Evolutionary conservation across 495 filamentous ascomycete genomes (phyloP).

Genomic region (Neurospora cerealis): DNA sequence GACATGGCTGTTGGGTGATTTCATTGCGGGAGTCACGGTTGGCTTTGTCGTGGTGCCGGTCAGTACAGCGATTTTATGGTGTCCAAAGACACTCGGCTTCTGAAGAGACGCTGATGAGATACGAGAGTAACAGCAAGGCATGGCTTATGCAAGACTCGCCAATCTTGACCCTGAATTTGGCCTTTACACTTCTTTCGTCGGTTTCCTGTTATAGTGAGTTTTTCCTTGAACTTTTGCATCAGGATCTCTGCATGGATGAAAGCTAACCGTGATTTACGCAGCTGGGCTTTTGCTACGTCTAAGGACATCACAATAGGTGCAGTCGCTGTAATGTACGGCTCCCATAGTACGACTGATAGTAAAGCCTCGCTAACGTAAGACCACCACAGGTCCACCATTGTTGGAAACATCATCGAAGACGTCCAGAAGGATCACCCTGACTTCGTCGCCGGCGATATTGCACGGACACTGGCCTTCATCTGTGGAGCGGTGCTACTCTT

Average conservation of each 20-base stretch:
- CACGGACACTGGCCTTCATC: conserved; percentile 36
- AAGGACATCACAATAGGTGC: conserved; percentile 63
- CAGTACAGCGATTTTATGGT: neutral
- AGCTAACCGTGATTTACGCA: neutral
- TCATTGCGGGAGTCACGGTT: conserved; percentile 30
- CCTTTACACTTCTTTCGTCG: conserved; percentile 58
- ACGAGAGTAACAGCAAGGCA: conserved; percentile 52
- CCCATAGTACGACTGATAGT: neutral
- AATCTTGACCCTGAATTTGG: conserved; percentile 48
- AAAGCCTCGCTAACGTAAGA: neutral
- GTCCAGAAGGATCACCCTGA: conserved; percentile 36
- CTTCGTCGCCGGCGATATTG: conserved; percentile 28
- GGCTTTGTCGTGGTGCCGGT: conserved; percentile 22
- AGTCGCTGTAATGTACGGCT: conserved; percentile 19
- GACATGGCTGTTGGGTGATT: conserved; percentile 40
- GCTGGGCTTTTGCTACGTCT: conserved; percentile 56
- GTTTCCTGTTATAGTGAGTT: conserved; percentile 45
- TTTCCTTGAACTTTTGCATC: neutral
- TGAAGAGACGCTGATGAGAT: conserved; percentile 25
- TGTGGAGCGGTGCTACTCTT: conserved; percentile 36
- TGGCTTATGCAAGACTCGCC: conserved; percentile 56
- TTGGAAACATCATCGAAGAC: conserved; percentile 60
- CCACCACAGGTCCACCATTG: conserved; percentile 64
- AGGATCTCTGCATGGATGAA: neutral
- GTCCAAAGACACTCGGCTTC: neutral